Evolutionary conservation across 2,329 filamentous ascomycete genomes (phyloP), one percentile per base, ranked within the genome.

Genomic region (Cytospora mali): DNA sequence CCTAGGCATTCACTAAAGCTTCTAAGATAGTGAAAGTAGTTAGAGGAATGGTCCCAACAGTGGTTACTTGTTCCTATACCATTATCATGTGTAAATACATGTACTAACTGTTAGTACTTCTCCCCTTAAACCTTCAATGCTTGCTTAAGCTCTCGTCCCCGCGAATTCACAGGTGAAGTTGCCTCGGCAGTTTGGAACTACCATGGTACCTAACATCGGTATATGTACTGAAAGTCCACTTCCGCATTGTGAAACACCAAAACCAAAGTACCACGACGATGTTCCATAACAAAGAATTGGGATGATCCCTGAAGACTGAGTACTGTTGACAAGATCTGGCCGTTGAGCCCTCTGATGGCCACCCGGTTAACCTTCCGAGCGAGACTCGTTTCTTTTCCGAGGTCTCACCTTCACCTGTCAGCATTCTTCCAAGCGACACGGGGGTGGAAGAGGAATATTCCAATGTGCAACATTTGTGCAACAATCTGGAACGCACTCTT

Each of bases 401-500:
- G 50, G 63, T 65, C 63, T 65, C 52, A 65, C 55, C 52, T 55
- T 46, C 27, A 31, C 39, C 25, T 35, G 18, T 39, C 53, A 42
- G 42, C 58, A 46, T 46, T 46, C 58, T 60, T 51, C 27, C 55
- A 31, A 54, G 28, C 46, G 16, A 46, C 42, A 46, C 42, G 42
- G 42, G 42, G 18, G n/a, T 18, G 5, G 42, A 23, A 23, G 42
- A 23, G 21, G 42, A 23, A 46, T 46, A 21, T 46, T 46, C 42
- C 42, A 46, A 2, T 46, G n/a, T 23, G 42, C 46, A 27, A 48
- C 59, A 53, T 42, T 21, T 23, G 42, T 46, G 42, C n/a, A 46
- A 46, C 61, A 50, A 46, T 35, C 61, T 63, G 64, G 64, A 65
- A 65, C 48, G 58, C 35, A n/a, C 39, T 27, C 54, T 29, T 39